A percentile compares a stretch with the other conserved stretches of the same genome.
phyloP scores from a whole-genome alignment of 371 early-diverging fungal genomes.

The Mucor indicus region DNA sequence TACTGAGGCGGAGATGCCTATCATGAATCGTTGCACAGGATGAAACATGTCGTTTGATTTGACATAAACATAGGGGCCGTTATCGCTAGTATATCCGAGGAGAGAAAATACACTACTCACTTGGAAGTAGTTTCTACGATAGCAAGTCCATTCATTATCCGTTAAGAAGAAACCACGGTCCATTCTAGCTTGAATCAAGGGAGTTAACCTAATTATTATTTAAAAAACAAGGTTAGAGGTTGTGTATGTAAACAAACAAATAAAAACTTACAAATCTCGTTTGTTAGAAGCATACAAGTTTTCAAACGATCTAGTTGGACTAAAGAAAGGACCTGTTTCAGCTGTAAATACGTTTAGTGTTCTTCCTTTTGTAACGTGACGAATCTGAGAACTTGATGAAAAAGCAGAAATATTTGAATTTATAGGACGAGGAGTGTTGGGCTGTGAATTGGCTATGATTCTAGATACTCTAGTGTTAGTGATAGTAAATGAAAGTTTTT shows the following conservation, averaged over 20 bases:
- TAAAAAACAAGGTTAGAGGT: too few relatives aligned
- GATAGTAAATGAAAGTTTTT: too few relatives aligned
- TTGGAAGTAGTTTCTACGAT: conserved; percentile 87
- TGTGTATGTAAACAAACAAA: too few relatives aligned
- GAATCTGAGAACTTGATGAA: too few relatives aligned
- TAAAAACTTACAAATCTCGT: conserved; percentile 34
- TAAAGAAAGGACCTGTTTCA: conserved; percentile 24
- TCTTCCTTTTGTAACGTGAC: conserved; percentile 12
- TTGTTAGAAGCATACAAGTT: conserved; percentile 52
- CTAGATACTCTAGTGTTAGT: too few relatives aligned
- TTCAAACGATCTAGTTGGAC: conserved; percentile 43
- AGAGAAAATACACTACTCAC: conserved; percentile 65
- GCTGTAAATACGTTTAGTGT: conserved; percentile 13
- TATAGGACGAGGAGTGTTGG: conserved; percentile 25
- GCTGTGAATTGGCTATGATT: conserved; percentile 28
- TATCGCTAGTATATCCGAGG: conserved; percentile 31
- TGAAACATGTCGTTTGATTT: conserved; percentile 18
- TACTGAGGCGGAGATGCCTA: conserved; percentile 61
- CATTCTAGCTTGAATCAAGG: conserved; percentile 51
- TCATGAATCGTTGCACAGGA: conserved; percentile 41
- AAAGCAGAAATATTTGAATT: conserved; percentile 3
- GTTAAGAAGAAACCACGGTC: conserved; percentile 75
- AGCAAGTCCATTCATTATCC: conserved; percentile 81
- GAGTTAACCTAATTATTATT: conserved; percentile 22
- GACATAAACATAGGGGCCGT: conserved; percentile 46